Evolutionary conservation across 306 rosid genomes (phyloP), one percentile per base, ranked within the genome.

Genomic region (Calophaca sinica): DNA sequence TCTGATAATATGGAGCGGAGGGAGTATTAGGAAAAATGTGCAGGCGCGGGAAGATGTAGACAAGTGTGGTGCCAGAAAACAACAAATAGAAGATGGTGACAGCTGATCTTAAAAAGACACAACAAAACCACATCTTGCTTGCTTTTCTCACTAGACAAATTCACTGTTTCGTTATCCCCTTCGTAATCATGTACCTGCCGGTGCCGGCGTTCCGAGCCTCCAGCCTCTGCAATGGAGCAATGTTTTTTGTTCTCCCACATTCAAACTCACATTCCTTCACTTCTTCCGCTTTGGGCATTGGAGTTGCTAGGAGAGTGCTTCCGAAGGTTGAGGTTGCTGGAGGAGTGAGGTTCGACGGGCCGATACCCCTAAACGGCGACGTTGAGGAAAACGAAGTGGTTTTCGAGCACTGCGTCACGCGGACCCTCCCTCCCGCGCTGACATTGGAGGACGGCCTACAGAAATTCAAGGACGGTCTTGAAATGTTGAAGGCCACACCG

Each of bases 371-470:
- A 31, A 53, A 55, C 29, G 77, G 38, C 48, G 84, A 70, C 20
- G 39, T 80, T n/a, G 88, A 60, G 49, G 87, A 86, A 32, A 81
- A 68, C 32, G 87, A 85, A 55, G 74, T 91, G 44, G 70, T 70
- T 10, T 84, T 94, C 63, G 96, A 94, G 85, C 86, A 87, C 51
- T 90, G 90, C 74, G 80, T 94, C 58, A 83, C 90, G 42, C 83
- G 81, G 39, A 88, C 86, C 5, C 71, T 94, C 62, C 77, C 96
- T 58, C 93, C 97, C 38, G 93, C 96, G 13, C 58, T 91, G 83
- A 88, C 97, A 59, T 80, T 94, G 67, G 86, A 82, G 78, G 89
- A 87, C 11, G 99, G 92, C 0, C 87, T 94, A 12, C 82, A 80
- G 75, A 86, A 80, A 20, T 81, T 94, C 45, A 88, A 72, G 45